These are phyloP conservation scores for Microdochium nivale DNA, from an alignment of 2,329 filamentous ascomycete genomes.

Conservation along the genomic window DNA sequence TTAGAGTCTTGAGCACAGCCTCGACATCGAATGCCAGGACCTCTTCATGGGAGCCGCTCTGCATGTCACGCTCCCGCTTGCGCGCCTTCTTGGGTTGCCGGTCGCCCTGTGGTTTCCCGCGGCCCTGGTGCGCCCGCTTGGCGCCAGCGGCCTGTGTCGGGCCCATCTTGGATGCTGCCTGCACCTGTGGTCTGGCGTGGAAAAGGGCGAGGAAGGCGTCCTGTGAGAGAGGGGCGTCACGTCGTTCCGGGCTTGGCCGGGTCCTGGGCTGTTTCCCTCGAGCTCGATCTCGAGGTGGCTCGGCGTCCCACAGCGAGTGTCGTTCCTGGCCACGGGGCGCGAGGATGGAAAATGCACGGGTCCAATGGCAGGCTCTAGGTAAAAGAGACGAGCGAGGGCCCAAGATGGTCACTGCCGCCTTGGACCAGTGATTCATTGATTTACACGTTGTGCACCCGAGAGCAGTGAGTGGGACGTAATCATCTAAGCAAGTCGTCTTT, in stretches of 20 bases:
- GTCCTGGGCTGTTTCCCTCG: too few relatives aligned
- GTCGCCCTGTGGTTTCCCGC: constrained; percentile 2
- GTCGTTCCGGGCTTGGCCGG: too few relatives aligned
- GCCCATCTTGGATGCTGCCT: background rate
- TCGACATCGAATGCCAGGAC: constrained; percentile 57
- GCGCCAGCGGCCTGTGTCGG: background rate
- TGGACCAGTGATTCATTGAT: background rate
- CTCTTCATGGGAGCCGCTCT: constrained; percentile 56
- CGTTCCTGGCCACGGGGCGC: too few relatives aligned
- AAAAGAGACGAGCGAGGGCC: background rate
- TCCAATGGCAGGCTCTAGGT: too few relatives aligned
- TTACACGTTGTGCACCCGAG: background rate
- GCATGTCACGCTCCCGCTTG: constrained; percentile 51
- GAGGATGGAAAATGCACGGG: too few relatives aligned
- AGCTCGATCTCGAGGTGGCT: too few relatives aligned
- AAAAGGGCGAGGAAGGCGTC: too few relatives aligned
- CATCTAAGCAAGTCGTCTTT: background rate
- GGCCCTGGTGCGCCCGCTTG: background rate
- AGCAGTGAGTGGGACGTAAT: background rate
- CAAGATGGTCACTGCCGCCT: background rate
- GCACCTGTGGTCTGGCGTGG: too few relatives aligned
- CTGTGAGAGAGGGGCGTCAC: too few relatives aligned
- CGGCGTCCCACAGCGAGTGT: too few relatives aligned
- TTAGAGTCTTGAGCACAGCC: constrained; percentile 37
- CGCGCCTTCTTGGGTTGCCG: constrained; percentile 38